Evolutionary conservation across 1,284 basidiomycete genomes (phyloP).

Genomic region (Ustilago hordei): DNA sequence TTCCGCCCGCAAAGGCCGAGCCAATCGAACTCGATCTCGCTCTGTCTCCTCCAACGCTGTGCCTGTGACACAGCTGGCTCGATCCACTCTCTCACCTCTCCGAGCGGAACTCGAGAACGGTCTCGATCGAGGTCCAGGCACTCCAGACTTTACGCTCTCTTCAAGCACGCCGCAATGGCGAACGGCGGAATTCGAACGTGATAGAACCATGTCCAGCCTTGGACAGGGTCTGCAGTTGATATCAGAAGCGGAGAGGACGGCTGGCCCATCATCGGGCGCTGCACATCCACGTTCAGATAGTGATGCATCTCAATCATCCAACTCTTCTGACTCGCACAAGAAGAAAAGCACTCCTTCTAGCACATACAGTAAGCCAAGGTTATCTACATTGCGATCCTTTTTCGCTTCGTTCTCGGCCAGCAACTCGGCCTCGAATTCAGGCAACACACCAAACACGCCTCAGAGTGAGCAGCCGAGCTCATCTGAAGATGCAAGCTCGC

Average conservation of each 20-base stretch:
- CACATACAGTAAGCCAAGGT: conserved; percentile 21
- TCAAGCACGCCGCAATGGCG: conserved; percentile 41
- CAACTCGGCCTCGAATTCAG: conserved; percentile 24
- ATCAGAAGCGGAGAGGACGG: conserved; percentile 28
- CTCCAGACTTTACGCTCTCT: conserved; percentile 51
- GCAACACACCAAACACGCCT: conserved; percentile 27
- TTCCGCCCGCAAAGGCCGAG: conserved; percentile 32
- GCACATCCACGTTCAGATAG: conserved; percentile 34
- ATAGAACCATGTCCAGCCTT: conserved; percentile 44
- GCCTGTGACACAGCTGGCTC: conserved; percentile 30
- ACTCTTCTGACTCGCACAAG: conserved; percentile 37
- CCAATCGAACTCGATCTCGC: conserved; percentile 33
- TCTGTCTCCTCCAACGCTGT: conserved; percentile 48
- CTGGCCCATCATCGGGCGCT: conserved; percentile 15
- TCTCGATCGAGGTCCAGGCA: conserved; percentile 50
- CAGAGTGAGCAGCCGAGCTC: conserved; percentile 4
- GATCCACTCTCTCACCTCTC: conserved; percentile 27
- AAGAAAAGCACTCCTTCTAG: conserved; percentile 18
- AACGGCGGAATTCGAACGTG: conserved; percentile 35
- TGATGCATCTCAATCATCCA: conserved; percentile 24
- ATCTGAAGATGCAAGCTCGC: not conserved
- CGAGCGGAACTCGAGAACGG: conserved; percentile 15
- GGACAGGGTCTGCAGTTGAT: conserved; percentile 49
- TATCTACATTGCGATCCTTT: conserved; percentile 51
- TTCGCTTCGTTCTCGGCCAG: conserved; percentile 47